Evolutionary conservation across 2,329 filamentous ascomycete species (phyloP).

Genomic region (Pseudogymnoascus sp.): DNA sequence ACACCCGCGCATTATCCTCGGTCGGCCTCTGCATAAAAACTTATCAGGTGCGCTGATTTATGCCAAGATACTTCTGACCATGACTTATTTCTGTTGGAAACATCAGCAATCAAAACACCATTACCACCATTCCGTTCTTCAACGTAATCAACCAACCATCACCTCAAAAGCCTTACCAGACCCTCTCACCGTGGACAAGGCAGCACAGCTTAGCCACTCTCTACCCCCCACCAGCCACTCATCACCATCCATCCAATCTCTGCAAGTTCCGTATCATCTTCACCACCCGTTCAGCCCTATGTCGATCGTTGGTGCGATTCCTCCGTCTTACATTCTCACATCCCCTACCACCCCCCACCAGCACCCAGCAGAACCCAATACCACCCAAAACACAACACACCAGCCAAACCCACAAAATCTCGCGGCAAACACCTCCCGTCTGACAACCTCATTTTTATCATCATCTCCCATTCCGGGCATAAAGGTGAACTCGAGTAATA

Average conservation of each 20-base stretch:
- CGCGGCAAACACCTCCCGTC: not conserved
- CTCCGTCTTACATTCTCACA: not conserved
- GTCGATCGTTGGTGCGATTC: not conserved
- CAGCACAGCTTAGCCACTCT: not conserved
- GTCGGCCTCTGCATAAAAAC: not conserved
- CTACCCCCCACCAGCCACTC: not conserved
- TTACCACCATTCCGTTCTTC: not conserved
- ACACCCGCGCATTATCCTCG: not conserved
- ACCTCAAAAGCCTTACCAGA: not conserved
- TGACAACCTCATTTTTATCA: not conserved
- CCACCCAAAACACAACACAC: not conserved
- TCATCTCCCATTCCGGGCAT: not conserved
- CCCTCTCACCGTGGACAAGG: not conserved
- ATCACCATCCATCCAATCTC: not conserved
- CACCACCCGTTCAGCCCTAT: slow-evolving; percentile 1
- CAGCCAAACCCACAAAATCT: not conserved
- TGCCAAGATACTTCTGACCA: not conserved
- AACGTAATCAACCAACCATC: not conserved
- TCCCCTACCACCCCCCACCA: not conserved
- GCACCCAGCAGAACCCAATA: not conserved
- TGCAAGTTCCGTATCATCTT: not conserved
- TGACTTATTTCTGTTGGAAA: not conserved
- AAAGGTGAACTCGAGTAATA: not conserved
- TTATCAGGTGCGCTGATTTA: not conserved
- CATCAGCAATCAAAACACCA: not conserved